Conservation (phyloP, 192 early-diverging fungal species). For the Coemansia sp. region DNA sequence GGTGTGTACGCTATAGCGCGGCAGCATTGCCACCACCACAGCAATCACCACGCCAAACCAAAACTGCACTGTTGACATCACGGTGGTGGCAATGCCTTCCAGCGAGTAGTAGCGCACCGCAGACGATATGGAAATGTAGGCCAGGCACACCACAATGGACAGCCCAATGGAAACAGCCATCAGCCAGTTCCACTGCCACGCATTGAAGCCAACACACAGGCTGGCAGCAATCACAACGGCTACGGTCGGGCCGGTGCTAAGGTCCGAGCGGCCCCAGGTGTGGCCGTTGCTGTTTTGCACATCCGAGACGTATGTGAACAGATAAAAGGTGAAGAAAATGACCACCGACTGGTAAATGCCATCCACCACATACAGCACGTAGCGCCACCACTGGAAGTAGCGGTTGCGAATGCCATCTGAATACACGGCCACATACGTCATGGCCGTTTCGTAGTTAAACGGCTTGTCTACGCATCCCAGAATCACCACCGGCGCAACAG, state of each 20-base stretch:
- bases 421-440: conserved; percentile 69
- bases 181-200: conserved; percentile 84
- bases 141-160: conserved; percentile 66
- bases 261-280: conserved; percentile 58
- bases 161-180: conserved; percentile 62
- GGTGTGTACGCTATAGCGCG: conserved; percentile 66
- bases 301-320: conserved; percentile 57
- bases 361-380: conserved; percentile 84
- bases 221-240: conserved; percentile 80
- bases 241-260: conserved; percentile 79
- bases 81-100: conserved; percentile 64
- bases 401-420: conserved; percentile 78
- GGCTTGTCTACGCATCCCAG: conserved; percentile 56
- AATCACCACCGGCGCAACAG: conserved; percentile 64
- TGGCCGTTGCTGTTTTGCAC: conserved; percentile 56
- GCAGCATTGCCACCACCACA: conserved; percentile 68
- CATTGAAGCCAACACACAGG: conserved; percentile 71
- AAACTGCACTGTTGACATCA: conserved; percentile 68
- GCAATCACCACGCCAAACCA: conserved; percentile 71
- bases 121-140: conserved; percentile 69
- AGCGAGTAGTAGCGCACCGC: conserved; percentile 57
- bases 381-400: conserved; percentile 79
- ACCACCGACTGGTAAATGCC: conserved; percentile 91
- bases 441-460: conserved; percentile 48
- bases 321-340: conserved; percentile 75